A percentile compares a stretch with the other conserved stretches of the same genome.
Conservation (phyloP, 1,284 basidiomycete genomes). For the Heterobasidion occidentale region DNA sequence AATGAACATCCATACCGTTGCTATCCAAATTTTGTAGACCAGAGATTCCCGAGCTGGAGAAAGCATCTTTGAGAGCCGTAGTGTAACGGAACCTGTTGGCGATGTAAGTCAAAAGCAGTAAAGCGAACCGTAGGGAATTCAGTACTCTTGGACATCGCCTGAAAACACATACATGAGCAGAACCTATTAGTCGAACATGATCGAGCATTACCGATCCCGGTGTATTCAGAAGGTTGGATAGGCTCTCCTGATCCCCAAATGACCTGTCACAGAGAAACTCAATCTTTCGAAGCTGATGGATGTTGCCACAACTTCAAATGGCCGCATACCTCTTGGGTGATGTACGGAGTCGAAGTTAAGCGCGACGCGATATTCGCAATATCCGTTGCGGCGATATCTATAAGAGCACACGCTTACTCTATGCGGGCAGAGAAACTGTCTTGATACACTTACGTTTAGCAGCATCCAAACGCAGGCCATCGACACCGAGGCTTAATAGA, state of each 20-base stretch:
- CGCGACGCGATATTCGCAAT: slow-evolving; percentile 44
- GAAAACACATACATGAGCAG: slow-evolving; percentile 1
- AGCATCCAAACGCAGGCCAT: slow-evolving; percentile 61
- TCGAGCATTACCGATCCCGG: slow-evolving; percentile 31
- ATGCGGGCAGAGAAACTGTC: not conserved
- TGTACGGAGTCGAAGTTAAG: slow-evolving; percentile 35
- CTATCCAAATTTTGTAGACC: slow-evolving; percentile 47
- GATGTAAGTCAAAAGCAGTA: no score
- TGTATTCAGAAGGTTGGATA: slow-evolving; percentile 48
- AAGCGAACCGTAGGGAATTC: no score
- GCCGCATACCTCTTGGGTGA: slow-evolving; percentile 44
- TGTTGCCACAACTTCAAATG: not conserved
- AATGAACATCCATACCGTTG: slow-evolving; percentile 27
- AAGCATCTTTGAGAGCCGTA: slow-evolving; percentile 39
- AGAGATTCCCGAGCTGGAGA: slow-evolving; percentile 40
- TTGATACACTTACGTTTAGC: slow-evolving; percentile 42
- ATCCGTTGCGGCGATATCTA: slow-evolving; percentile 48
- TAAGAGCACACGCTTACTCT: not conserved
- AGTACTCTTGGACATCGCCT: slow-evolving; percentile 60
- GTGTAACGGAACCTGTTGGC: slow-evolving; percentile 54
- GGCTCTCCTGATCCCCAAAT: slow-evolving; percentile 46
- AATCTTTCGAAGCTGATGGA: no score
- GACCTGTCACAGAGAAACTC: slow-evolving; percentile 14
- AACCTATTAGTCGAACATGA: no score
- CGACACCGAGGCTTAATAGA: slow-evolving; percentile 51